A percentile compares a stretch with the other conserved stretches of the same genome.
These are phyloP conservation scores for Nitzschia palea DNA, from an alignment of 108 stramenopile species.

Conservation along the genomic window DNA sequence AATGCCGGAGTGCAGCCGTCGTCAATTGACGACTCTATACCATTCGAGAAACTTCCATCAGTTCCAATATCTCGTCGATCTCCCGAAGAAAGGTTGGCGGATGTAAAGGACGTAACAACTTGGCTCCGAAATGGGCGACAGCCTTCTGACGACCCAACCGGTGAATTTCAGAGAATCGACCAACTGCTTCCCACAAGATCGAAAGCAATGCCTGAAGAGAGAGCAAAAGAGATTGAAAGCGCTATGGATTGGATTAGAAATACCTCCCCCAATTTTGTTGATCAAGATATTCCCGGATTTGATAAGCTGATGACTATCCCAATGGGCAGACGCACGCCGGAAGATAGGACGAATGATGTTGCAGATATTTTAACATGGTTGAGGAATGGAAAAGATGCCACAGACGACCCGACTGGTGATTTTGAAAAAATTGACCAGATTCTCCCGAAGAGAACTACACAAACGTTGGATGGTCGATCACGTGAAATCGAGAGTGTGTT, in stretches of 20 bases:
- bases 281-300: conserved; percentile 12
- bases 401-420: conserved; percentile 29
- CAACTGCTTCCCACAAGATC: conserved; percentile 13
- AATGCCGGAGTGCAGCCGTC: conserved; percentile 15
- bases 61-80: conserved; percentile 11
- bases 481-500: conserved; percentile 33
- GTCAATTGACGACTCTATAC: not conserved
- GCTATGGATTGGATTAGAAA: conserved; percentile 31
- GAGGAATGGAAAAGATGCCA: conserved; percentile 23
- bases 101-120: conserved; percentile 18
- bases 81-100: conserved; percentile 20
- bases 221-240: conserved; percentile 40
- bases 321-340: not conserved
- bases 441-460: conserved; percentile 10
- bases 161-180: conserved; percentile 19
- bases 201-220: conserved; percentile 11
- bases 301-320: conserved; percentile 11
- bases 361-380: conserved; percentile 37
- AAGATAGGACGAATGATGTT: conserved; percentile 19
- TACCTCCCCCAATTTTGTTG: not conserved
- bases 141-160: conserved; percentile 10
- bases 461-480: conserved; percentile 24
- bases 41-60: conserved; percentile 25
- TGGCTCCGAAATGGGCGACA: conserved; percentile 24
- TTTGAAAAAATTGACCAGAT: conserved; percentile 23